phyloP scores from a whole-genome alignment of 345 rosid genomes.

The Salix dunnii region DNA sequence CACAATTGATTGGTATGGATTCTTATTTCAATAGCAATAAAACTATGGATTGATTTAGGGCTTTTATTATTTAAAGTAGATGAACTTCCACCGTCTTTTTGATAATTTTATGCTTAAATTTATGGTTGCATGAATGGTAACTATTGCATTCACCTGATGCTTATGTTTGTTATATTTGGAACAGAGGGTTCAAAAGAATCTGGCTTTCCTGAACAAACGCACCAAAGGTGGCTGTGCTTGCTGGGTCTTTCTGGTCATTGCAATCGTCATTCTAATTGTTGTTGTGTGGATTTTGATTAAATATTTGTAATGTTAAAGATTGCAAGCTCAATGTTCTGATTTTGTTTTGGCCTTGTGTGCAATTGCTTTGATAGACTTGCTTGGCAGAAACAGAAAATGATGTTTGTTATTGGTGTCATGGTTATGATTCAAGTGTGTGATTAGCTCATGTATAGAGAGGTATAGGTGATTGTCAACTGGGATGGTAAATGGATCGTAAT shows the following conservation, averaged over 20 bases:
- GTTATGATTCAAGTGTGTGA: not conserved
- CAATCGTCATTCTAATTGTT: constrained; percentile 73
- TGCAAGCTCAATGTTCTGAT: not conserved
- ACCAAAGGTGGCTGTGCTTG: constrained; percentile 89
- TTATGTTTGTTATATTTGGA: constrained; percentile 11
- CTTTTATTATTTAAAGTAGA: not conserved
- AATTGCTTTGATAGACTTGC: not conserved
- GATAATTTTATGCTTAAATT: not conserved
- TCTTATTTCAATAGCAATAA: not conserved
- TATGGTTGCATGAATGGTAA: not conserved
- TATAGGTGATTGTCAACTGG: not conserved
- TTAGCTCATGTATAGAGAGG: not conserved
- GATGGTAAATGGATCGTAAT: not conserved
- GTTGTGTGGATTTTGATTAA: constrained; percentile 64
- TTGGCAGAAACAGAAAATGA: not conserved
- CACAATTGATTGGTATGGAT: not conserved
- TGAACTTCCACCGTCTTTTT: not conserved
- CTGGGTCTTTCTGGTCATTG: constrained; percentile 57
- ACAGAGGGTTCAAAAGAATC: constrained; percentile 91
- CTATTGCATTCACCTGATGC: not conserved
- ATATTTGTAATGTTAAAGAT: constrained; percentile 46
- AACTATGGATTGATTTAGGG: not conserved
- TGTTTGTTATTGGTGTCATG: not conserved
- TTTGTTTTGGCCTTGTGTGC: not conserved
- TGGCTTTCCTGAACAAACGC: constrained; percentile 86